Base-by-base conservation (phyloP, 108 stramenopile genomes). In the Nitzschia sp. region DNA sequence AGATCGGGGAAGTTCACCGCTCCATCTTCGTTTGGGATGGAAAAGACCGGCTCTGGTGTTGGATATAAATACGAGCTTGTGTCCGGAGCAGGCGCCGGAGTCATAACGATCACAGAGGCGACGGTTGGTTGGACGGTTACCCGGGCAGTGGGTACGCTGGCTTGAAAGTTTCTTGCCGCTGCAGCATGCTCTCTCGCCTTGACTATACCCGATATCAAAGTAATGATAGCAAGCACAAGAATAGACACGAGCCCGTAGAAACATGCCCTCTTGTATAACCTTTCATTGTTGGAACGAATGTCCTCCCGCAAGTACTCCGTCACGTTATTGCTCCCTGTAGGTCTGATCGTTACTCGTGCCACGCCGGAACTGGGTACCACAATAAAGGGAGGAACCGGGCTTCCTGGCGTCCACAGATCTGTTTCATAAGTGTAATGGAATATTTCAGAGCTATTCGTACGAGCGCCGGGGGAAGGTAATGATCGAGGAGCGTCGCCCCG, bases 371-470 rank as follows among this genome's bases (percentile, higher is more conserved):
- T 30, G 31, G 28, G 56, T 5, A 57, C 56, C 4, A 57, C 56
- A 6, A 57, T 28, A 57, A 57, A 57, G 23, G 56, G n/a, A 21
- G 56, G 56, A 2, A 57, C 56, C 28, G 23, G 56, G 3, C 30
- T 30, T 13, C 6, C 8, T 25, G 56, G 56, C 31, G 56, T 5
- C 15, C 27, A 9, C 15, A 18, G 30, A 57, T 57, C 56, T 3
- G 56, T 5, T 30, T 57, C 56, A 18, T 57, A 57, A 11, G 56
- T 57, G 56, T 57, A 57, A 18, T 57, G 56, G 29, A 31, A 57
- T 5, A 57, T 30, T 28, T 57, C 56, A 32, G 56, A 57, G 5
- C 6, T 4, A 17, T 57, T 28, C 30, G 53, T 17, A 23, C 5
- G 6, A 54, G 6, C 23, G 6, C 53, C 53, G 5, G 53, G 53